Evolutionary conservation across 1,139 yeast genomes (phyloP).

Genomic region (Suhomyces bolitotheri): DNA sequence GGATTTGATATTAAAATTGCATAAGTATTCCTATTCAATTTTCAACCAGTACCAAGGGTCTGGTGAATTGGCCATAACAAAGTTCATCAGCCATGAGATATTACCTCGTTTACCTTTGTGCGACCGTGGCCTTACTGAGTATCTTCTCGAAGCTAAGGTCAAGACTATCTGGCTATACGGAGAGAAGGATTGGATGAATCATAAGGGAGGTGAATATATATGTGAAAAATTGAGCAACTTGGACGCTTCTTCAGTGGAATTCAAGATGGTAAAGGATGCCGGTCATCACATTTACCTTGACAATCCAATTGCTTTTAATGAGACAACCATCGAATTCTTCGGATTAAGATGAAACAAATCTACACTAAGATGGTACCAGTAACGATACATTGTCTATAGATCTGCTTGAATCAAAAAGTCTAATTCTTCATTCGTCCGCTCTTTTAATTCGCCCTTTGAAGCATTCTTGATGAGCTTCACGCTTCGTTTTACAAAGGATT

Average conservation of each 20-base stretch:
- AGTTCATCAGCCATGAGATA: slow-evolving; percentile 42
- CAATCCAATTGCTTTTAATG: slow-evolving; percentile 38
- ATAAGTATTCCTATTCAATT: slow-evolving; percentile 44
- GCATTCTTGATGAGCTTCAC: slow-evolving; percentile 4
- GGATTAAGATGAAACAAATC: no score
- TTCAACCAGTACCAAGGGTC: slow-evolving; percentile 48
- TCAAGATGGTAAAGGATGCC: slow-evolving; percentile 34
- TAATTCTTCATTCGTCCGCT: slow-evolving; percentile 2
- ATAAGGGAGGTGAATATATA: slow-evolving; percentile 41
- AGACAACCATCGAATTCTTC: slow-evolving; percentile 30
- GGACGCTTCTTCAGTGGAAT: slow-evolving; percentile 22
- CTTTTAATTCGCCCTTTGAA: background rate
- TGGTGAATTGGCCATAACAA: slow-evolving; percentile 49
- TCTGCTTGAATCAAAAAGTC: no score
- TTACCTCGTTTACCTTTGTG: slow-evolving; percentile 43
- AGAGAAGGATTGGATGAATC: slow-evolving; percentile 49
- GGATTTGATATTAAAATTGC: slow-evolving; percentile 38
- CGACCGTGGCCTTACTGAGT: slow-evolving; percentile 41
- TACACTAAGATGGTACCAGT: no score
- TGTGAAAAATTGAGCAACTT: slow-evolving; percentile 24
- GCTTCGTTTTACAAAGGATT: slow-evolving; percentile 5
- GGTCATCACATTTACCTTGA: slow-evolving; percentile 48
- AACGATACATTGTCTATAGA: no score
- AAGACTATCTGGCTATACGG: slow-evolving; percentile 43
- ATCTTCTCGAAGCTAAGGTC: slow-evolving; percentile 26